These are phyloP conservation scores for Mycena venus DNA, from an alignment of 768 basidiomycete genomes.

Conservation along the genomic window DNA sequence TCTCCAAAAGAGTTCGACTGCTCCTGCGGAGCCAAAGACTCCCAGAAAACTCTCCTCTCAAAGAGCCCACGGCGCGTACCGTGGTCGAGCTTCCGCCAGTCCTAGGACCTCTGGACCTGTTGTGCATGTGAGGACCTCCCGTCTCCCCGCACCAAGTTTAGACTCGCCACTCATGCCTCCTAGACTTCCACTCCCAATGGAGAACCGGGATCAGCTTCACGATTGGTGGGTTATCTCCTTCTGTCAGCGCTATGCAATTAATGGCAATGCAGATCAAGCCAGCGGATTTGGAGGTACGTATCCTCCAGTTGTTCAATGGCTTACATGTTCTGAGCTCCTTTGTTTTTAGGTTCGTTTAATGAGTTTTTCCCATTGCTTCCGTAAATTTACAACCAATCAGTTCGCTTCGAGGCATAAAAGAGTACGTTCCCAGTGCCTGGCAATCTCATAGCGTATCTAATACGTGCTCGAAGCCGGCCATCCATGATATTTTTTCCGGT, in stretches of 20 bases:
- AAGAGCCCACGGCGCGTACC: slow-evolving; percentile 10
- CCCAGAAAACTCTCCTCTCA: not conserved
- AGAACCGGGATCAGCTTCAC: not conserved
- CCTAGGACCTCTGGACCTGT: not conserved
- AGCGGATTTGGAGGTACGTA: not conserved
- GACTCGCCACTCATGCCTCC: no score
- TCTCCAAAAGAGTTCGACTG: slow-evolving; percentile 3
- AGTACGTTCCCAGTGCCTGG: no score
- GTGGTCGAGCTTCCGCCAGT: not conserved
- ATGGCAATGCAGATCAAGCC: slow-evolving; percentile 12
- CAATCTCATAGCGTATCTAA: not conserved
- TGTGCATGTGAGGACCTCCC: no score
- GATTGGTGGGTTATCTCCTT: not conserved
- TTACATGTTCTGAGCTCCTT: not conserved
- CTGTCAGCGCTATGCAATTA: not conserved
- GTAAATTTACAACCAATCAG: not conserved
- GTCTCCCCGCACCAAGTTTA: no score
- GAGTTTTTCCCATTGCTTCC: no score
- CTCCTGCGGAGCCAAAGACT: slow-evolving; percentile 4
- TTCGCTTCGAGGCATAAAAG: slow-evolving; percentile 2
- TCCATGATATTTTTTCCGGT: no score
- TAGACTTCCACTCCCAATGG: slow-evolving; percentile 6
- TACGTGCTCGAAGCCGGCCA: slow-evolving; percentile 4
- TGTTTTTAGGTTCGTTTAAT: no score
- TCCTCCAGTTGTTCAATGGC: not conserved